Base-by-base conservation (phyloP, 2,329 filamentous ascomycete species). In the Coniochaeta prunicola region DNA sequence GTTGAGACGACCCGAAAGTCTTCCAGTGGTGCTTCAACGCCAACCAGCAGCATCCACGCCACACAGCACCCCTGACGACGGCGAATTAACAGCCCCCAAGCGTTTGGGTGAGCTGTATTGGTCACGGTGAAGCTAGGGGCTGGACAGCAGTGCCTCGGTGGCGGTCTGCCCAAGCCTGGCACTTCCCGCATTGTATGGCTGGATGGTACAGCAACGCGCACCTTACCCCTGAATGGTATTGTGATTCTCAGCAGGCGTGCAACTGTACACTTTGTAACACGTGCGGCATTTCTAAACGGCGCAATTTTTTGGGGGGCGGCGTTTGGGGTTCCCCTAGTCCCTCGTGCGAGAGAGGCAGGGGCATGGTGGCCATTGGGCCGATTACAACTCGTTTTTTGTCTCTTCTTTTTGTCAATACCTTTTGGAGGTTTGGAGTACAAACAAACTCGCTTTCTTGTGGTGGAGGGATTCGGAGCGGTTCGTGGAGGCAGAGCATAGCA, bases 381-480 rank as follows among this genome's bases (percentile, higher is more conserved):
- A 50, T 8, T 50, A 50, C 45, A 50, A 50, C 45, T 50, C 45
- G 45, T 34, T 55, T 53, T 56, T 62, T 42, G 45, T 60, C 40
- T 53, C 61, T 56, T 57, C 33, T 53, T 61, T 50, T 54, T 60
- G 31, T 56, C 28, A 50, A 28, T 59, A 45, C 42, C 56, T 58
- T 60, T 21, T 59, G 31, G 45, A 17, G 45, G 45, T 24, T 42
- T 45, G 40, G 40, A 26, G 45, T 5, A n/a, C n/a, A 9, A 45
- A 10, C 24, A 10, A 50, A 8, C 4, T 24, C 42, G 13, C 48
- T 59, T 50, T 57, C 42, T 42, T 58, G 30, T 34, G 59, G 33
- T 56, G 30, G 57, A 10, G 36, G 36, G 4, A 21, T 45, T 21
- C 1, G 40, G 19, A 4, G 40, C 24, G 38, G 17, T 21, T 12